Conservation (phyloP, 371 early-diverging fungal species). For the Capillidium heterosporum region DNA sequence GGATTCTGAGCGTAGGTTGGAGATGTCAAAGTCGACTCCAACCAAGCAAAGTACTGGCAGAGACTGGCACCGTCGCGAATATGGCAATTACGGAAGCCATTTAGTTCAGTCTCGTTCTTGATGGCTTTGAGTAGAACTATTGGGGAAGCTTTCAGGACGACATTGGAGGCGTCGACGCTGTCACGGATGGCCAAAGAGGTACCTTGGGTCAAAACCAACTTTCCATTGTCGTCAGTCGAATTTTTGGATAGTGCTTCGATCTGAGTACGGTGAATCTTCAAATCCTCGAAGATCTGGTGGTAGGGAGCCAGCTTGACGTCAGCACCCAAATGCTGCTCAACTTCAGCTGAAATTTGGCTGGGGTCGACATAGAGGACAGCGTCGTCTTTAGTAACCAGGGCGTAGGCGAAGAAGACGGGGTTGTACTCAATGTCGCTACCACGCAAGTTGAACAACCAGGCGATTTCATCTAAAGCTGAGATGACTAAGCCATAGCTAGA, state of each 20-base stretch:
- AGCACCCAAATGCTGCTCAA: conserved; percentile 35
- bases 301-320: conserved; percentile 53
- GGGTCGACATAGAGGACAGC: conserved; percentile 65
- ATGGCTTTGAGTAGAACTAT: conserved; percentile 68
- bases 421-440: conserved; percentile 96
- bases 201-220: conserved; percentile 30
- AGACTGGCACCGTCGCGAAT: conserved; percentile 88
- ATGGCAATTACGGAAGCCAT: conserved; percentile 90
- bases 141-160: conserved; percentile 40
- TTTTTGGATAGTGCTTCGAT: not conserved
- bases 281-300: conserved; percentile 55
- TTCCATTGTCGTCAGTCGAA: conserved; percentile 14
- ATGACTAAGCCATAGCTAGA: conserved; percentile 53
- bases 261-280: conserved; percentile 12
- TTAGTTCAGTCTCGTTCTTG: conserved; percentile 82
- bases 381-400: conserved; percentile 45
- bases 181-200: conserved; percentile 40
- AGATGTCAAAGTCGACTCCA: conserved; percentile 65
- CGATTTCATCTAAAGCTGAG: conserved; percentile 81
- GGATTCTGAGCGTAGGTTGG: conserved; percentile 20
- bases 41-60: conserved; percentile 83
- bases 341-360: conserved; percentile 41
- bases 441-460: conserved; percentile 95
- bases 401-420: conserved; percentile 94
- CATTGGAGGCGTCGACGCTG: conserved; percentile 27